Conservation (phyloP, 2,329 filamentous ascomycete species). For the Penicillium sp. region DNA sequence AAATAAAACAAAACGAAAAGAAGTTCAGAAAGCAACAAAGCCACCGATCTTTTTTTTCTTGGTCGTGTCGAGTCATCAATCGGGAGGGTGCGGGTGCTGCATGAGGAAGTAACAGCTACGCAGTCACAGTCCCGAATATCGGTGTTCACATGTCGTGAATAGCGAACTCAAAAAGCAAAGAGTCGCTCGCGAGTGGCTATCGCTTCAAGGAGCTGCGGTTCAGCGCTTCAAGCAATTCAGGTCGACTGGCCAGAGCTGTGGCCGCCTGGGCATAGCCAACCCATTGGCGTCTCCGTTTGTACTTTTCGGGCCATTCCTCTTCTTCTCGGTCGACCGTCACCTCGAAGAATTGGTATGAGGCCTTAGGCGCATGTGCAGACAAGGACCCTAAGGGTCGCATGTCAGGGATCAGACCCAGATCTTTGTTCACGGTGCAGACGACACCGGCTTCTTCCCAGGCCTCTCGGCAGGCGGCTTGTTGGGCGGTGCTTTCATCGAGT, state of each 20-base stretch:
- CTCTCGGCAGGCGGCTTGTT: constrained; percentile 83
- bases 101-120: not conserved
- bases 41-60: constrained; percentile 23
- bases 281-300: constrained; percentile 91
- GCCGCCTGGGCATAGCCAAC: constrained; percentile 83
- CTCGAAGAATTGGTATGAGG: constrained; percentile 67
- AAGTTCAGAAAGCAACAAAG: constrained; percentile 21
- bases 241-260: constrained; percentile 73
- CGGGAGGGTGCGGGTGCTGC: constrained; percentile 7
- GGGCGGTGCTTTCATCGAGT: constrained; percentile 82
- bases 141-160: constrained; percentile 8
- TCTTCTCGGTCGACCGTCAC: constrained; percentile 86
- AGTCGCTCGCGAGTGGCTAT: too few species aligned
- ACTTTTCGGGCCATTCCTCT: constrained; percentile 86
- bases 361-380: constrained; percentile 68
- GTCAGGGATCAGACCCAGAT: constrained; percentile 85
- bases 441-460: constrained; percentile 99
- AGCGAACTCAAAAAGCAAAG: constrained; percentile 1
- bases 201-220: constrained; percentile 74
- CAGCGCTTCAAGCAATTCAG: constrained; percentile 86
- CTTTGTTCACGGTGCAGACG: constrained; percentile 78
- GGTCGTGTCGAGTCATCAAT: constrained; percentile 30
- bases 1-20: constrained; percentile 8
- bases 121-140: constrained; percentile 5
- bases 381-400: constrained; percentile 64